Evolutionary conservation across 2,329 filamentous ascomycete genomes (phyloP).

Genomic region (Pseudogymnoascus verrucosus): DNA sequence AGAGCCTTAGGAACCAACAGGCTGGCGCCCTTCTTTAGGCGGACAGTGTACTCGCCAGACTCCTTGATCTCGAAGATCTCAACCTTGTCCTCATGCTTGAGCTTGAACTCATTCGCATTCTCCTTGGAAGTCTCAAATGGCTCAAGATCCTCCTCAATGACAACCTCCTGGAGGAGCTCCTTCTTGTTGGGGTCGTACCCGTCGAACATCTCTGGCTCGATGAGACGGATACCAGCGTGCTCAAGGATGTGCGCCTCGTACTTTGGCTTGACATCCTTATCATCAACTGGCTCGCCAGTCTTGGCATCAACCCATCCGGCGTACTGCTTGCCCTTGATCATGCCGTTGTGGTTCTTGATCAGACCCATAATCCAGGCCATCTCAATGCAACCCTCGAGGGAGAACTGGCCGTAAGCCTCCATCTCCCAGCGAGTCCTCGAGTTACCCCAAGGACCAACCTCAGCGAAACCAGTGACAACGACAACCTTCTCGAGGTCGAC

Average conservation of each 20-base stretch:
- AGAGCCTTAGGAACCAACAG: conserved; percentile 96
- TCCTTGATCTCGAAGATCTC: conserved; percentile 94
- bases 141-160: conserved; percentile 93
- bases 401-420: conserved; percentile 95
- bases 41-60: conserved; percentile 88
- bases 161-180: conserved; percentile 93
- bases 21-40: conserved; percentile 89
- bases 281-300: conserved; percentile 88
- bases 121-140: conserved; percentile 97
- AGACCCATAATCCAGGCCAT: conserved; percentile 99
- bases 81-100: conserved; percentile 94
- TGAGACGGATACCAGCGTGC: conserved; percentile 93
- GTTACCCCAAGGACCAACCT: conserved; percentile 97
- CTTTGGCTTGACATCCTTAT: conserved; percentile 95
- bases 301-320: conserved; percentile 95
- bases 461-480: conserved; percentile 92
- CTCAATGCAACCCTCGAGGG: conserved; percentile 93
- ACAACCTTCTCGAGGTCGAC: conserved; percentile 97
- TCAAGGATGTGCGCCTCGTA: conserved; percentile 97
- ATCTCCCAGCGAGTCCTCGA: conserved; percentile 98
- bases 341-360: conserved; percentile 97
- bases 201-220: conserved; percentile 93
- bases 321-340: conserved; percentile 92
- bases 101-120: conserved; percentile 93
- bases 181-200: conserved; percentile 99